Evolutionary conservation across 495 filamentous ascomycete genomes (phyloP).

Genomic region (Penicillium atrosanguineum): DNA sequence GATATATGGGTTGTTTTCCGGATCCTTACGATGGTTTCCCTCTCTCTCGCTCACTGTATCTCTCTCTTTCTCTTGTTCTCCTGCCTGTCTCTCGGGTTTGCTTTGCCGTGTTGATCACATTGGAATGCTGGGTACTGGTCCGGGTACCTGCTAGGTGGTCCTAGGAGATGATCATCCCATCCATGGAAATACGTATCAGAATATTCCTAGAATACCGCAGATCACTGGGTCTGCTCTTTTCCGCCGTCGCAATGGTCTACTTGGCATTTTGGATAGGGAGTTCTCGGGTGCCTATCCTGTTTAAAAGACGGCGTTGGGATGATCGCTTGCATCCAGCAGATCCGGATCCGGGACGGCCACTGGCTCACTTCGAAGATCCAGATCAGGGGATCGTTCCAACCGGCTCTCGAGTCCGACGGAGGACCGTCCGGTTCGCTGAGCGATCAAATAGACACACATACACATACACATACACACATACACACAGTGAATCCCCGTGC

Average conservation of each 20-base stretch:
- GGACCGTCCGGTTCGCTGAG: constrained; percentile 4
- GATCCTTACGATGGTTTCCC: too few species aligned
- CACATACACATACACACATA: too few species aligned
- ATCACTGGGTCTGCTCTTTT: constrained; percentile 5
- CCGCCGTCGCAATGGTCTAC: background rate
- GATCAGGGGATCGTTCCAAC: background rate
- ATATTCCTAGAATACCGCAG: constrained; percentile 2
- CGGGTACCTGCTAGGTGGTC: background rate
- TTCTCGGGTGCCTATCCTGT: background rate
- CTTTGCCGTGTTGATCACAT: constrained; percentile 9
- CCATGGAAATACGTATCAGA: constrained; percentile 6
- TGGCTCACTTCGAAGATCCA: background rate
- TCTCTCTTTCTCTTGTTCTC: background rate
- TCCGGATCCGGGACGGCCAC: constrained; percentile 3
- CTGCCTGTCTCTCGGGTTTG: background rate
- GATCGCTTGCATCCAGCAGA: constrained; percentile 9
- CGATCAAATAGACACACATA: background rate
- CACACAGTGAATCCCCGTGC: background rate
- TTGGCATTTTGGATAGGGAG: background rate
- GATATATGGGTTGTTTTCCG: background rate
- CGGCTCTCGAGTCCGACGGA: constrained; percentile 9
- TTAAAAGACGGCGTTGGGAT: background rate
- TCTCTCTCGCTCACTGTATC: too few species aligned
- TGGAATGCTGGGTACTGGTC: constrained; percentile 11
- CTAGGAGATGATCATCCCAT: constrained; percentile 10